These are phyloP conservation scores for Lathyrus aphaca DNA, from an alignment of 306 rosid genomes.

Conservation along the genomic window DNA sequence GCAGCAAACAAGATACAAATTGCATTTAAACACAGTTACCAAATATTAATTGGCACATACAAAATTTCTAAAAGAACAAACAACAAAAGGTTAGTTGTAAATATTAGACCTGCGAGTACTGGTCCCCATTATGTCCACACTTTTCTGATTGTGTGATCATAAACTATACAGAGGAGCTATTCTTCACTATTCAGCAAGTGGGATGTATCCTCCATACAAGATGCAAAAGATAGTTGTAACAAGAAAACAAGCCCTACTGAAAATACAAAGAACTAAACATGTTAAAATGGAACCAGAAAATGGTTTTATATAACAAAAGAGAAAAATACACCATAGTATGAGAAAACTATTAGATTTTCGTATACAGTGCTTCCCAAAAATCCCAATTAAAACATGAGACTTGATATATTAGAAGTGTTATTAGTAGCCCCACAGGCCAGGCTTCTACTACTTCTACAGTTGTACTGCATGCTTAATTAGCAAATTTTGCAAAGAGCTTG, in stretches of 20 bases:
- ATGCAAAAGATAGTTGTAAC: conserved; percentile 34
- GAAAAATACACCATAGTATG: conserved; percentile 14
- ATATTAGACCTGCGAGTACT: conserved; percentile 70
- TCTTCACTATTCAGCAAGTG: conserved; percentile 52
- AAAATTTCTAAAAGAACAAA: conserved; percentile 20
- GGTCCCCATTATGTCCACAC: conserved; percentile 76
- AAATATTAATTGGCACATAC: conserved; percentile 20
- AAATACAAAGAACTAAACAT: conserved; percentile 42
- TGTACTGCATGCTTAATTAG: conserved; percentile 4
- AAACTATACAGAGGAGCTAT: conserved; percentile 46
- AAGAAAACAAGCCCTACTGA: conserved; percentile 48
- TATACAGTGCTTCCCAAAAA: conserved; percentile 23
- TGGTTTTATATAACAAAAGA: conserved; percentile 20
- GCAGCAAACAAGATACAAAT: conserved; percentile 55
- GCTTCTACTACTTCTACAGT: conserved; percentile 10
- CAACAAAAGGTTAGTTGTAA: conserved; percentile 34
- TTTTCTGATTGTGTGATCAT: conserved; percentile 48
- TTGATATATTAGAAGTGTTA: conserved; percentile 8
- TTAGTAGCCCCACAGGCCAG: neutral
- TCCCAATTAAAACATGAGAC: conserved; percentile 11
- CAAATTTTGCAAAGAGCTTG: conserved; percentile 24
- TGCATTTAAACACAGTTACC: conserved; percentile 27
- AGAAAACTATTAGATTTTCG: conserved; percentile 9
- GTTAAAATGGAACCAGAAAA: conserved; percentile 40
- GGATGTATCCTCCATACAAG: conserved; percentile 41